Base-by-base conservation (phyloP, 1,284 basidiomycete species). In the Melanopsichium pennsylvanicum region DNA sequence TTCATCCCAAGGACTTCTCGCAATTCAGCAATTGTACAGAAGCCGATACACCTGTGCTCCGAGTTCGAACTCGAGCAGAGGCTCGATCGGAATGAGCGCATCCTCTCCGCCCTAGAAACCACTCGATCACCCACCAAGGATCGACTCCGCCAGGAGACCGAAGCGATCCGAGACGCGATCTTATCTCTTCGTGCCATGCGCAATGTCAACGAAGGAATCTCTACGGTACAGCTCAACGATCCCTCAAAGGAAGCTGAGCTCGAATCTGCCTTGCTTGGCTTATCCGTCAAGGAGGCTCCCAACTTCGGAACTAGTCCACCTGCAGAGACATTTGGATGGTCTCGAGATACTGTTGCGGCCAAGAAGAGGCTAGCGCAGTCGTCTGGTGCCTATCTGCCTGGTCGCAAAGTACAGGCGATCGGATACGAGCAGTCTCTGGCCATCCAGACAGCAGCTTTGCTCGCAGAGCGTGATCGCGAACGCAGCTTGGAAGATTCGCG, bases 21-120 rank as follows among this genome's bases (percentile, higher is more conserved):
- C 47, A 59, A 55, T 29, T 63, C 66, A 19, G 51, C 60, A 6
- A 51, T 49, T 5, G 44, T 69, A 15, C 59, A 62, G 29, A 69
- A 69, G 31, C 59, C 66, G 2, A 59, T 69, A 26, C 56, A 59
- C 15, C 51, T 47, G 13, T 69, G 66, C 31, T 64, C 54, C 21
- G 66, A 69, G 22, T 69, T 69, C 18, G 66, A 69, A 42, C 66
- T 69, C 40, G 66, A 63, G 40, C 60, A 69, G 44, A 58, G 61
- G 25, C 52, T 69, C n/a, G 66, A 69, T 38, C 60, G 66, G 32
- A 59, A 63, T 33, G 42, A 69, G 23, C 60, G 66, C 44, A 63
- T 69, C 21, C 66, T 69, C 15, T 46, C 66, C 22, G 47, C 66
- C 0, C 35, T 63, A 5, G 46, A 60, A 25, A 29, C 44, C 11